Evolutionary conservation across 805 yeast species (phyloP).

Genomic region (Lachancea meyersii): DNA sequence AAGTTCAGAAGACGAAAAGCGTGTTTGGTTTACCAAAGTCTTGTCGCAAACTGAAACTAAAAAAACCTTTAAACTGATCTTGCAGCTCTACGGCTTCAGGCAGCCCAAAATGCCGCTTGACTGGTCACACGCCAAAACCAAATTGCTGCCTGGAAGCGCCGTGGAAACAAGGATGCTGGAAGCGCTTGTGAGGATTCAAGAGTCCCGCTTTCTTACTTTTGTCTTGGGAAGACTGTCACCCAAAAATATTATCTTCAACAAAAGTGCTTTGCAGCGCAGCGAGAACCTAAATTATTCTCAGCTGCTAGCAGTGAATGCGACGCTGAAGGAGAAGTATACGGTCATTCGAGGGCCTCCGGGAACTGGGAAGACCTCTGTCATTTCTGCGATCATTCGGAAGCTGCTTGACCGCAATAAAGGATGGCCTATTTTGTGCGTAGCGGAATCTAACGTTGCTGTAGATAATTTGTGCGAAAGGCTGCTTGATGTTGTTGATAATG

Average conservation of each 20-base stretch:
- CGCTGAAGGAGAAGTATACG: constrained; percentile 39
- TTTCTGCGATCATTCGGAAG: constrained; percentile 48
- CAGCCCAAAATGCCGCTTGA: not conserved
- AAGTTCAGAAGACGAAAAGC: not conserved
- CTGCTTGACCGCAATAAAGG: constrained; percentile 43
- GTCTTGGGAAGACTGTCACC: not conserved
- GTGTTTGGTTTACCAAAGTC: not conserved
- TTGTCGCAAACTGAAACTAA: not conserved
- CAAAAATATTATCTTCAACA: not conserved
- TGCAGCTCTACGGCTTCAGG: not conserved
- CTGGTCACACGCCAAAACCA: not conserved
- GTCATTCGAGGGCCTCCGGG: constrained; percentile 71
- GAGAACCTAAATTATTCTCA: not conserved
- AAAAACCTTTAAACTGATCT: not conserved
- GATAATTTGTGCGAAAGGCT: constrained; percentile 53
- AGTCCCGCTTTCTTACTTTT: not conserved
- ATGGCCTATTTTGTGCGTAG: constrained; percentile 55
- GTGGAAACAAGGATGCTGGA: not conserved
- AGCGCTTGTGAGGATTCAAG: not conserved
- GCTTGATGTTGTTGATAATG: constrained; percentile 35
- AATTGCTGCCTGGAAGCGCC: not conserved
- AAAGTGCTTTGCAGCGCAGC: not conserved
- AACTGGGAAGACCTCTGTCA: constrained; percentile 61
- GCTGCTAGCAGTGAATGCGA: constrained; percentile 11
- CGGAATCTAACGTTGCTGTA: constrained; percentile 60